These are phyloP conservation scores for Rhodotorula sp. DNA, from an alignment of 1,284 basidiomycete genomes.

Conservation along the genomic window DNA sequence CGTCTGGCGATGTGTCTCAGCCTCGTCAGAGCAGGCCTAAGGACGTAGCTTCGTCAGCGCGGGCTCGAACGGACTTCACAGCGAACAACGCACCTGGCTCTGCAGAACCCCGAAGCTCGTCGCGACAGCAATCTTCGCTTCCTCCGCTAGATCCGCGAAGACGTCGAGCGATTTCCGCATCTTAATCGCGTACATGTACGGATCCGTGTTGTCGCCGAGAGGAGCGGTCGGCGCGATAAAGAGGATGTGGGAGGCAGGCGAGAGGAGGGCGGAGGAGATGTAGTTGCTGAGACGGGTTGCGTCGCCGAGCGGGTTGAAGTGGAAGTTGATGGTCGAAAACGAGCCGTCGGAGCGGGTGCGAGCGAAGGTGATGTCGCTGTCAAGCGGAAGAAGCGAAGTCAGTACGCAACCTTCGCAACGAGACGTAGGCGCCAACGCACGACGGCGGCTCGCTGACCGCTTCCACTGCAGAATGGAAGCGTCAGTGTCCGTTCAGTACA, in stretches of 20 bases:
- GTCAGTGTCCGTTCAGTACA: no score
- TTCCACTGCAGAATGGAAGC: neutral
- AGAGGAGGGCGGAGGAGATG: neutral
- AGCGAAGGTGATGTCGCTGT: constrained; percentile 8
- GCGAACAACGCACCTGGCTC: neutral
- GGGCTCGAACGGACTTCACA: neutral
- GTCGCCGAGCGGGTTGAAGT: constrained; percentile 9
- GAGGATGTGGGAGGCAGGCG: constrained; percentile 16
- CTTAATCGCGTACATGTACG: neutral
- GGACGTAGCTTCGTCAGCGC: neutral
- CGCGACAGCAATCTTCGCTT: constrained; percentile 11
- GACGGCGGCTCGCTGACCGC: neutral
- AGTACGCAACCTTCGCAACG: neutral
- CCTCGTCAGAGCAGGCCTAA: constrained; percentile 10
- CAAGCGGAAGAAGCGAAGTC: neutral
- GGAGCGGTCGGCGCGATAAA: neutral
- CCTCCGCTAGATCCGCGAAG: neutral
- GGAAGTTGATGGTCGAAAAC: constrained; percentile 4
- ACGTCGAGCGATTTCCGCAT: constrained; percentile 2
- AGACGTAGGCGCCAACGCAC: neutral
- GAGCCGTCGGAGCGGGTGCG: neutral
- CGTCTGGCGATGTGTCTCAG: neutral
- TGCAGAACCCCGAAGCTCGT: constrained; percentile 10
- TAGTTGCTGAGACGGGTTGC: neutral
- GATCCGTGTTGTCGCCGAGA: constrained; percentile 6